These are phyloP conservation scores for Neopestalotiopsis sp. DNA, from an alignment of 2,329 filamentous ascomycete genomes.

Conservation along the genomic window DNA sequence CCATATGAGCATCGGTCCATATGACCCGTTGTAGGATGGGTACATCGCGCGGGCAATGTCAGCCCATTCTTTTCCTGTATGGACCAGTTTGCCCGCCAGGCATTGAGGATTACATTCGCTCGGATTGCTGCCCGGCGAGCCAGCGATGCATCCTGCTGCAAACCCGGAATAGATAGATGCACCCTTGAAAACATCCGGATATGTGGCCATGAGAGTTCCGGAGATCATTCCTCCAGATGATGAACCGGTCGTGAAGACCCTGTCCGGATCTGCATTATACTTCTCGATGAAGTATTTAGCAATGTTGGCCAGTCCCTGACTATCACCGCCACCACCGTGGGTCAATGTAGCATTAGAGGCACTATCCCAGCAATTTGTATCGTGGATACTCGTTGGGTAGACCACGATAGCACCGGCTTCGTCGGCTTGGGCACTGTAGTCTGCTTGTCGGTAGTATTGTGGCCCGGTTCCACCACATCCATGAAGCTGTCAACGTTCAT, in stretches of 20 bases:
- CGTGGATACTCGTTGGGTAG: conserved; percentile 27
- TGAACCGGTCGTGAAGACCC: conserved; percentile 59
- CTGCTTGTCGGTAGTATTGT: conserved; percentile 11
- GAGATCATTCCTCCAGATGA: conserved; percentile 55
- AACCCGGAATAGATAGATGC: conserved; percentile 50
- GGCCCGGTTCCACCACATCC: not conserved
- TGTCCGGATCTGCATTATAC: conserved; percentile 55
- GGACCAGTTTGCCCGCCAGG: conserved; percentile 41
- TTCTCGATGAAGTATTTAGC: conserved; percentile 57
- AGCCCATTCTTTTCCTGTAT: conserved; percentile 48
- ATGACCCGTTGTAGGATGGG: conserved; percentile 35
- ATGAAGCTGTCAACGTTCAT: conserved; percentile 4
- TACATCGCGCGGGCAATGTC: conserved; percentile 42
- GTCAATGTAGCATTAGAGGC: conserved; percentile 51
- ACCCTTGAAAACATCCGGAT: conserved; percentile 52
- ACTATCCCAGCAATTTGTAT: conserved; percentile 53
- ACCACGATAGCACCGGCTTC: conserved; percentile 27
- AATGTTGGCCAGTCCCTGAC: conserved; percentile 63
- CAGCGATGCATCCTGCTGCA: conserved; percentile 47
- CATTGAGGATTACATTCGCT: conserved; percentile 38
- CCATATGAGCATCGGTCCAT: conserved; percentile 36
- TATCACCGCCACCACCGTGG: conserved; percentile 62
- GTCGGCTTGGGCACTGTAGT: conserved; percentile 21
- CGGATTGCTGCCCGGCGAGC: conserved; percentile 19
- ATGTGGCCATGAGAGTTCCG: conserved; percentile 51